phyloP scores from a whole-genome alignment of 108 stramenopile genomes.

The Cyclotella cryptica region DNA sequence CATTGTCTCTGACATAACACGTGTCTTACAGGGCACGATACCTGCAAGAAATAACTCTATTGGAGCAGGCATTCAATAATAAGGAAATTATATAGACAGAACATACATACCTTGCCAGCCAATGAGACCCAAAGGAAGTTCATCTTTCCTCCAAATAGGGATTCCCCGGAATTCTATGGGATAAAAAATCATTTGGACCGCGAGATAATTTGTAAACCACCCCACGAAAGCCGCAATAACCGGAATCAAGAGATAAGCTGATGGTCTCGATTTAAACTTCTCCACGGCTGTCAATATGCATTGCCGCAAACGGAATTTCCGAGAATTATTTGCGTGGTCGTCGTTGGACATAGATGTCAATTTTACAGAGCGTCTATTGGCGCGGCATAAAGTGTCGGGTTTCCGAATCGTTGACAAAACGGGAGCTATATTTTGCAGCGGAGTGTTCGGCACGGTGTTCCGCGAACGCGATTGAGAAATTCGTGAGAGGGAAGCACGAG shows the following conservation, averaged over 20 bases:
- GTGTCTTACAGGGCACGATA: slow-evolving; percentile 89
- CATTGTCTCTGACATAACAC: slow-evolving; percentile 82
- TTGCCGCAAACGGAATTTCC: neutral
- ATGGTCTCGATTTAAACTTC: slow-evolving; percentile 72
- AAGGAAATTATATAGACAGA: too few species aligned
- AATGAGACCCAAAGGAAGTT: slow-evolving; percentile 75
- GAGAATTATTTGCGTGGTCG: neutral
- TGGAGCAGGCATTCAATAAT: neutral
- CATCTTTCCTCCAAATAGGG: slow-evolving; percentile 65
- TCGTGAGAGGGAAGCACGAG: neutral
- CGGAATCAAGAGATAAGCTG: slow-evolving; percentile 86
- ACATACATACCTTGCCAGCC: slow-evolving; percentile 84
- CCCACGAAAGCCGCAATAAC: slow-evolving; percentile 91
- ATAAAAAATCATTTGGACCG: slow-evolving; percentile 92
- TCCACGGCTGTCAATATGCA: slow-evolving; percentile 40
- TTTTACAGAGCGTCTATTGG: slow-evolving; percentile 10
- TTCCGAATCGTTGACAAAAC: neutral
- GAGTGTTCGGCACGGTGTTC: too few species aligned
- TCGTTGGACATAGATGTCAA: slow-evolving; percentile 13
- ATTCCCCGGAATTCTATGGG: slow-evolving; percentile 86
- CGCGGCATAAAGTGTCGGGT: neutral
- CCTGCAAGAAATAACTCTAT: neutral
- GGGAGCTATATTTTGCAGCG: neutral
- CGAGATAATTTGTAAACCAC: slow-evolving; percentile 94
- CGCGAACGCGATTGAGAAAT: neutral